These are phyloP conservation scores for Metarhizium guizhouense DNA, from an alignment of 2,329 filamentous ascomycete species.

Conservation along the genomic window DNA sequence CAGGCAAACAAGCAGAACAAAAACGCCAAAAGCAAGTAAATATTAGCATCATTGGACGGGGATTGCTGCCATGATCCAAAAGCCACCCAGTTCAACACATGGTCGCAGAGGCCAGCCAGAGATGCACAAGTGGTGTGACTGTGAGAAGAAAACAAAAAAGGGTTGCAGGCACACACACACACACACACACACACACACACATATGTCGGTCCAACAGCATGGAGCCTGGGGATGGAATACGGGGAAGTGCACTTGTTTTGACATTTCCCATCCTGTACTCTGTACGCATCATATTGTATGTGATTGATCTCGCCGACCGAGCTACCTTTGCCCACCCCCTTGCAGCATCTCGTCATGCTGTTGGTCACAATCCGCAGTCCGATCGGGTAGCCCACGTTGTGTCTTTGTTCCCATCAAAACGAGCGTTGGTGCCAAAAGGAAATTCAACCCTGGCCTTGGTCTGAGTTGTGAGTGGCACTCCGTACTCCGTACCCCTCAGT, in stretches of 20 bases:
- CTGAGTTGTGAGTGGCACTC: background rate
- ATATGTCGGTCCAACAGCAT: background rate
- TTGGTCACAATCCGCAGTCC: constrained; percentile 4
- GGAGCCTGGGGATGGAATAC: background rate
- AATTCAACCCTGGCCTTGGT: background rate
- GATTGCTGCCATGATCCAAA: background rate
- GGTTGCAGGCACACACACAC: background rate
- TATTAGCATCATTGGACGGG: background rate
- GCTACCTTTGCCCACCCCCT: constrained; percentile 1
- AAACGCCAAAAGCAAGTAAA: background rate
- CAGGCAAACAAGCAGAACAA: background rate
- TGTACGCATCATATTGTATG: background rate
- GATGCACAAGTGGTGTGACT: background rate
- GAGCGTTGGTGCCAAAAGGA: background rate
- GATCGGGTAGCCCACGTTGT: constrained; percentile 12
- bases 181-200: background rate
- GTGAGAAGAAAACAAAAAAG: background rate
- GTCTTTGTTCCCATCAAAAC: constrained; percentile 5
- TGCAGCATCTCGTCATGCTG: background rate
- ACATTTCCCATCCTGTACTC: background rate
- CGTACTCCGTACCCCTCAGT: constrained; percentile 28
- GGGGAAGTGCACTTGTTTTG: background rate
- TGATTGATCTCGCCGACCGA: background rate
- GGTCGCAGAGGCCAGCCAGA: background rate
- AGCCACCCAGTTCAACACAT: background rate